Evolutionary conservation across 2,329 filamentous ascomycete genomes (phyloP).

Genomic region (Amauroascus niger): DNA sequence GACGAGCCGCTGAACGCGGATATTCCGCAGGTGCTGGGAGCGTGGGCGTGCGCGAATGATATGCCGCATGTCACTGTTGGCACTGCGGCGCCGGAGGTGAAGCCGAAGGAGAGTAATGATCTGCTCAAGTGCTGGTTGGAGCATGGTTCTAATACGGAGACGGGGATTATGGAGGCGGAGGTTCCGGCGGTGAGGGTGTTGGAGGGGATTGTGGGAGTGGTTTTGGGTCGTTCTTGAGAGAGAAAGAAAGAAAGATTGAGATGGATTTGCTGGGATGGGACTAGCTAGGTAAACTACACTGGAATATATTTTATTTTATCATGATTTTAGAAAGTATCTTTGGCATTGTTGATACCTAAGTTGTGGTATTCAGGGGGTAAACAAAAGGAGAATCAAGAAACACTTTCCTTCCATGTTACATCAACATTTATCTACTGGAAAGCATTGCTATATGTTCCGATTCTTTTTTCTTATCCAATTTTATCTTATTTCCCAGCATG

Average conservation of each 20-base stretch:
- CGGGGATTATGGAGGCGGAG: slow-evolving; percentile 46
- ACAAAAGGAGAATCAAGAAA: too few relatives aligned
- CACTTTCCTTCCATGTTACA: too few relatives aligned
- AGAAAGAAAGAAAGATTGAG: neutral
- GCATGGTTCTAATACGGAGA: slow-evolving; percentile 42
- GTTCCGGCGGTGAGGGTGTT: slow-evolving; percentile 48
- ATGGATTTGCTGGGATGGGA: neutral
- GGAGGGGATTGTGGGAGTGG: slow-evolving; percentile 46
- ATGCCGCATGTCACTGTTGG: slow-evolving; percentile 85
- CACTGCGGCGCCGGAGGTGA: slow-evolving; percentile 62
- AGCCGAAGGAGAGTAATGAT: slow-evolving; percentile 91
- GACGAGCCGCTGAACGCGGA: slow-evolving; percentile 14
- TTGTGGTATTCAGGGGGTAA: too few relatives aligned
- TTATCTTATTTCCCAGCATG: too few relatives aligned
- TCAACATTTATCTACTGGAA: too few relatives aligned
- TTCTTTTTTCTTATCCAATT: too few relatives aligned
- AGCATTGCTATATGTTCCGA: too few relatives aligned
- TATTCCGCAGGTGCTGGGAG: slow-evolving; percentile 20
- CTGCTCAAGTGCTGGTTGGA: slow-evolving; percentile 67
- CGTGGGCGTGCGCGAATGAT: slow-evolving; percentile 63
- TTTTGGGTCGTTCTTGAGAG: slow-evolving; percentile 30
- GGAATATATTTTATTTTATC: too few relatives aligned
- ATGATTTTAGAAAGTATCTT: too few relatives aligned
- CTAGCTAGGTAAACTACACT: too few relatives aligned
- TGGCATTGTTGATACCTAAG: too few relatives aligned